Evolutionary conservation across 1,284 basidiomycete species (phyloP).

Genomic region (Cryptococcus sp.): DNA sequence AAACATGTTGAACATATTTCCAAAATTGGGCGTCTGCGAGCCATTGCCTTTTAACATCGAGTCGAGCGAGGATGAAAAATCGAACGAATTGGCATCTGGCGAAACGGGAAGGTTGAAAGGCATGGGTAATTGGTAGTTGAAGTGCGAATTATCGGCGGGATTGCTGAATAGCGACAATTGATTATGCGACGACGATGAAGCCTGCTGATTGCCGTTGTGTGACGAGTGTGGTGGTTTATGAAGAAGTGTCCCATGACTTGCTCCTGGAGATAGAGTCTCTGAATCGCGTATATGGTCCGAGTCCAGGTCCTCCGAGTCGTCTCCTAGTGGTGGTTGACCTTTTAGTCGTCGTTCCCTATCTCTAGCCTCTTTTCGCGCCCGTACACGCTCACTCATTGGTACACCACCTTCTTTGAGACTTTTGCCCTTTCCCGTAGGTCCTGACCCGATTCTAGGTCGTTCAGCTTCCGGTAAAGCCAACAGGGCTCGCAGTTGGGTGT

Average conservation of each 20-base stretch:
- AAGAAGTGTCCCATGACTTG: background rate
- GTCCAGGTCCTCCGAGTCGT: slow-evolving; percentile 15
- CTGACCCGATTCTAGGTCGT: slow-evolving; percentile 43
- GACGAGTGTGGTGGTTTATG: background rate
- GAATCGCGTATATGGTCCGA: slow-evolving; percentile 9
- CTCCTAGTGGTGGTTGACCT: slow-evolving; percentile 23
- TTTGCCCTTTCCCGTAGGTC: slow-evolving; percentile 49
- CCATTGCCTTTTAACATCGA: slow-evolving; percentile 20
- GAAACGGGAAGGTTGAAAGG: slow-evolving; percentile 38
- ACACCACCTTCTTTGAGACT: slow-evolving; percentile 47
- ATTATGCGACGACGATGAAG: slow-evolving; percentile 1
- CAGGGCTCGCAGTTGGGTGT: slow-evolving; percentile 66
- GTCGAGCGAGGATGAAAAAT: slow-evolving; percentile 18
- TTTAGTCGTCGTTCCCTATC: slow-evolving; percentile 33
- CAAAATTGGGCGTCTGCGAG: slow-evolving; percentile 21
- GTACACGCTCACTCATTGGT: slow-evolving; percentile 47
- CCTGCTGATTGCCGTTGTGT: background rate
- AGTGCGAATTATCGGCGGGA: slow-evolving; percentile 21
- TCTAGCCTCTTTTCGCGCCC: slow-evolving; percentile 45
- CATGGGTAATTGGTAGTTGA: slow-evolving; percentile 39
- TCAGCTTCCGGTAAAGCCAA: slow-evolving; percentile 64
- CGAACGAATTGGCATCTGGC: slow-evolving; percentile 28
- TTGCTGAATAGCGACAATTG: slow-evolving; percentile 11
- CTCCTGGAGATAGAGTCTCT: slow-evolving; percentile 23
- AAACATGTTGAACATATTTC: slow-evolving; percentile 29